These are phyloP conservation scores for Paecilomyces niveus DNA, from an alignment of 2,329 filamentous ascomycete genomes.

Conservation along the genomic window DNA sequence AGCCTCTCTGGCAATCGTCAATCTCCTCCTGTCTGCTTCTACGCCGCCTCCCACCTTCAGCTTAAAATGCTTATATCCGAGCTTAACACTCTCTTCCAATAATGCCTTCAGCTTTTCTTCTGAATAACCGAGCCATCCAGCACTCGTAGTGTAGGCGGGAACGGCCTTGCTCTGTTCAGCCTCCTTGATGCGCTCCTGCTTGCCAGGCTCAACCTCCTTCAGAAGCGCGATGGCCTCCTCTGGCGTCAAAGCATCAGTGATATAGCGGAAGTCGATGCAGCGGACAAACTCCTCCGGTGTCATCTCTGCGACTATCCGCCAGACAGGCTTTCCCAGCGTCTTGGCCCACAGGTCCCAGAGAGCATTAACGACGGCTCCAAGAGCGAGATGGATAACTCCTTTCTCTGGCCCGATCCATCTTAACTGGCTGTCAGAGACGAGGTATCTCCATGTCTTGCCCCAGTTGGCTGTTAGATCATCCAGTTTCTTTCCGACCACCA, in stretches of 20 bases:
- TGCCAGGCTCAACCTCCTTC: conserved; percentile 57
- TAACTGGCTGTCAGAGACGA: conserved; percentile 85
- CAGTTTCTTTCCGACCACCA: conserved; percentile 68
- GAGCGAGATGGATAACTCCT: conserved; percentile 85
- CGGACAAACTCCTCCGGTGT: conserved; percentile 75
- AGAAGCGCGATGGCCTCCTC: conserved; percentile 72
- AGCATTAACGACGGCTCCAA: conserved; percentile 83
- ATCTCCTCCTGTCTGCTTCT: conserved; percentile 62
- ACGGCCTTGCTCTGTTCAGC: conserved; percentile 69
- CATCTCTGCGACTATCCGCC: conserved; percentile 87
- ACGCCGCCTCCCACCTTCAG: conserved; percentile 75
- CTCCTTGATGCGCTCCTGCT: conserved; percentile 64
- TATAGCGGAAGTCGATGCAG: conserved; percentile 92
- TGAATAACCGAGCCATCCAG: conserved; percentile 85
- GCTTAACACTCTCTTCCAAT: conserved; percentile 63
- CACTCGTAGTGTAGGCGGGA: conserved; percentile 83
- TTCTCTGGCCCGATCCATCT: conserved; percentile 94
- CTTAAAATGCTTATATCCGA: conserved; percentile 83
- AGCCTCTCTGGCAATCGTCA: conserved; percentile 68
- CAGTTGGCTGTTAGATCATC: conserved; percentile 71
- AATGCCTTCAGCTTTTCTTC: conserved; percentile 78
- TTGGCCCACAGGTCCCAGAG: conserved; percentile 97
- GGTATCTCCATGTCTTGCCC: conserved; percentile 83
- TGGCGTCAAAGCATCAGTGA: conserved; percentile 84
- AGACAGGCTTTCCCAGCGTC: conserved; percentile 76